Evolutionary conservation across 192 early-diverging fungal species (phyloP), one percentile per base, ranked within the genome.

Genomic region (Lunasporangiospora selenospora): DNA sequence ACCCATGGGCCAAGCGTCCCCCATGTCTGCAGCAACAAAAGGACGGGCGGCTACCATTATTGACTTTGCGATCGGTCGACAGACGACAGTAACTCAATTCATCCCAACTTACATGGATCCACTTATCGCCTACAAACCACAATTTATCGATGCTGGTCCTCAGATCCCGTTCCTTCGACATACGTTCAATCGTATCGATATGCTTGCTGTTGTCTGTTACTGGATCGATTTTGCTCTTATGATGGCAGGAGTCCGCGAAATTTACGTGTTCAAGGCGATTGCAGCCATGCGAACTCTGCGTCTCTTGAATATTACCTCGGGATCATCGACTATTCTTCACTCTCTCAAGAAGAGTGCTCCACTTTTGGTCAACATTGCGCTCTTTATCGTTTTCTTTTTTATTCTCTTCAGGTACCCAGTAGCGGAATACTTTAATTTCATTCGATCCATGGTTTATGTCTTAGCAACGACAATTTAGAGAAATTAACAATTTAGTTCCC

Each of bases 311-410:
- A 58, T 87, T 13, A 87, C 84, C 6, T 71, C 75, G 29, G 86
- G 86, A 38, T 80, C 67, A 43, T 65, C 75, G 1, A 82, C 82
- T 6, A 85, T 87, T 27, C 48, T 87, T 13, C 78, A 82, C 24
- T 83, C 80, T 19, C 62, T 87, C 18, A 87, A 87, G 45, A 85
- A 77, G 51, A 82, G 82, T 13, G 80, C 76, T 0, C 86, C 86
- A 1, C 53, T 87, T 12, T 49, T 87, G 21, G 78, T 76, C 27
- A 84, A 85, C 36, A 80, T 85, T 24, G 52, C 65, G 16, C 78
- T 84, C 37, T 87, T 85, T 62, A 80, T 87, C n/a, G 56, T 65
- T 15, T 87, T 85, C 56, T 87, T 87, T 34, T 85, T 84, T 44
- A 54, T 85, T 16, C 64, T 87, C 23, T 85, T 87, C 61, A 80